Base-by-base conservation (phyloP, 768 basidiomycete species). In the Tulasnella sp. region DNA sequence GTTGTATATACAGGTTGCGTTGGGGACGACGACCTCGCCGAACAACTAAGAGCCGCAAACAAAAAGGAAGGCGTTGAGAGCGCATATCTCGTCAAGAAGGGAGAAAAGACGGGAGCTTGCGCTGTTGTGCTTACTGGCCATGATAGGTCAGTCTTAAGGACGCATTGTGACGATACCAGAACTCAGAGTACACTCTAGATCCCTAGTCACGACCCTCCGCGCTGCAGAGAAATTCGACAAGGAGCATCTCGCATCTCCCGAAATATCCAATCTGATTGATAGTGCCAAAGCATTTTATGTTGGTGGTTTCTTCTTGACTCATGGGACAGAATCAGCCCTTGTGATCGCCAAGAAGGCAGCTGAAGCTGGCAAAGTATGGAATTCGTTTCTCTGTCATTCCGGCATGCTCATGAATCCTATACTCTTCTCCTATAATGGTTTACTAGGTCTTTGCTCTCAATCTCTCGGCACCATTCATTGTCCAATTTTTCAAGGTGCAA, bases 301-400 rank as follows among this genome's bases (percentile, higher is more conserved):
- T 55, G 93, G 90, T 61, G 93, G 93, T 6, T 99, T 83, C 72
- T 96, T 99, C 79, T 75, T 98, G 53, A 93, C 93, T 15, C 93
- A 99, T 63, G 93, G 95, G 39, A 63, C 75, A 51, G 77, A 79
- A 49, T 73, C 76, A 50, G 78, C 78, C 43, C 66, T 87, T 33
- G 72, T 81, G 60, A 68, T 98, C 55, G 78, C 82, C 66, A 78
- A 83, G 64, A 79, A 82, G 56, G 83, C 88, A 3, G 76, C 84
- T 7, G 71, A 69, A 32, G 73, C 74, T 15, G 77, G 78, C 59
- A 96, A 95, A 77, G 88, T 81, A 48, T 12, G 66, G 59, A 1
- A 16, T 0, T 16, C 34, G 15, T 31, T 7, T 5, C 16, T 20
- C 32, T 29, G 5, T 10, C 32, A 8, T n/a, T 22, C 15, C 16